Evolutionary conservation across 805 yeast genomes (phyloP).

Genomic region (Lipomyces yamadae): DNA sequence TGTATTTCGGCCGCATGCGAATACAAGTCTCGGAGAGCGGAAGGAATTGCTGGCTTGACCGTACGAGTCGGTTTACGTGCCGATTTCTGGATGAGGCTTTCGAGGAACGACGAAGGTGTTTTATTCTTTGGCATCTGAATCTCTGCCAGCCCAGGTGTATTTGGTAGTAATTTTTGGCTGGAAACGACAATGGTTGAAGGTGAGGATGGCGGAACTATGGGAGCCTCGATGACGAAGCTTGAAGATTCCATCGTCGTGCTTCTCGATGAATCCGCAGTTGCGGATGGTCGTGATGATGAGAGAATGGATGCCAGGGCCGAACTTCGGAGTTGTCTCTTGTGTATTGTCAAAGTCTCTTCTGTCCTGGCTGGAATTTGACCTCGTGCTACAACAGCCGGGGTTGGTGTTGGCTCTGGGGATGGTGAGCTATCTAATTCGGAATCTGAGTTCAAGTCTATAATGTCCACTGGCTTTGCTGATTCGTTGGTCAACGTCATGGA

Average conservation of each 20-base stretch:
- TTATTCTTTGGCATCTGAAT: neutral
- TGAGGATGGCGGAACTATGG: neutral
- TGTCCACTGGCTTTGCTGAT: neutral
- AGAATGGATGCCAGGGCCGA: conserved; percentile 1
- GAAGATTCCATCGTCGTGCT: neutral
- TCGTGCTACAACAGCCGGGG: neutral
- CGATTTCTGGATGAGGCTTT: neutral
- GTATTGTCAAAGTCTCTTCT: neutral
- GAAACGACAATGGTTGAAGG: neutral
- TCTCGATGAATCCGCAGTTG: neutral
- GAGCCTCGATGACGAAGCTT: neutral
- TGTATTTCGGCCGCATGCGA: neutral
- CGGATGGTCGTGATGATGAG: neutral
- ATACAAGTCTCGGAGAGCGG: neutral
- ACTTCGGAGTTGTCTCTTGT: neutral
- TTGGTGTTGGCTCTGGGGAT: neutral
- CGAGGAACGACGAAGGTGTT: neutral
- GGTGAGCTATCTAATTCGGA: neutral
- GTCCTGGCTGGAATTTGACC: neutral
- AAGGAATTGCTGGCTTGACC: neutral
- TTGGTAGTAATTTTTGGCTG: neutral
- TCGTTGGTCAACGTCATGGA: neutral
- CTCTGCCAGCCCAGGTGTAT: neutral
- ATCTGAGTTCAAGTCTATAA: neutral
- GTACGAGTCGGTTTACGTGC: neutral